Percentiles rank a stretch among this genome's conserved stretches.
Conservation (phyloP, 768 basidiomycete species). For the Pluteus cervinus region DNA sequence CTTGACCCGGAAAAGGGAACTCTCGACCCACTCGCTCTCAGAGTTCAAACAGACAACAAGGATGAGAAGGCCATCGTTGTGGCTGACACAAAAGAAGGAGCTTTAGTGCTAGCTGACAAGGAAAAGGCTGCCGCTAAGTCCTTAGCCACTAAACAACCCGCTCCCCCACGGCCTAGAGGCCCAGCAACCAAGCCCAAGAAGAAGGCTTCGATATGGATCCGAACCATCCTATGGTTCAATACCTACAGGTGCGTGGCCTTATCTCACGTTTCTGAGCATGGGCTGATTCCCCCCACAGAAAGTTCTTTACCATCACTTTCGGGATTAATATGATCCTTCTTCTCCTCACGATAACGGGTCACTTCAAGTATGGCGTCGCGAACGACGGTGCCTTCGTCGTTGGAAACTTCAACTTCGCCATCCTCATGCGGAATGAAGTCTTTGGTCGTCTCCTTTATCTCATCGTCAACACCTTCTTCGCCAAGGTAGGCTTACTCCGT, state of each 20-base stretch:
- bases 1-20: constrained; percentile 57
- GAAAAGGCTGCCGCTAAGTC: constrained; percentile 36
- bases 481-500: constrained; percentile 41
- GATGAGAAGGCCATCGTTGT: constrained; percentile 30
- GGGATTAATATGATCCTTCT: constrained; percentile 59
- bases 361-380: constrained; percentile 55
- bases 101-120: constrained; percentile 24
- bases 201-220: constrained; percentile 53
- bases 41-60: constrained; percentile 21
- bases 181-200: constrained; percentile 41
- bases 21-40: constrained; percentile 35
- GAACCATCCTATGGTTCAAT: constrained; percentile 65
- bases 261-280: background rate
- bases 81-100: constrained; percentile 8
- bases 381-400: constrained; percentile 64
- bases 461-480: constrained; percentile 62
- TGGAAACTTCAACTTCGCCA: constrained; percentile 65
- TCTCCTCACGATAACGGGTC: constrained; percentile 54
- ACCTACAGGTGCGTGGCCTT: constrained; percentile 48
- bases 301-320: constrained; percentile 62
- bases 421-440: constrained; percentile 73
- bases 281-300: constrained; percentile 31
- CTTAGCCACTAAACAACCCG: constrained; percentile 27
- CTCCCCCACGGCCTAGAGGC: constrained; percentile 28
- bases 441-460: constrained; percentile 66